These are phyloP conservation scores for Turritis glabra DNA, from an alignment of 345 rosid genomes.

Conservation along the genomic window DNA sequence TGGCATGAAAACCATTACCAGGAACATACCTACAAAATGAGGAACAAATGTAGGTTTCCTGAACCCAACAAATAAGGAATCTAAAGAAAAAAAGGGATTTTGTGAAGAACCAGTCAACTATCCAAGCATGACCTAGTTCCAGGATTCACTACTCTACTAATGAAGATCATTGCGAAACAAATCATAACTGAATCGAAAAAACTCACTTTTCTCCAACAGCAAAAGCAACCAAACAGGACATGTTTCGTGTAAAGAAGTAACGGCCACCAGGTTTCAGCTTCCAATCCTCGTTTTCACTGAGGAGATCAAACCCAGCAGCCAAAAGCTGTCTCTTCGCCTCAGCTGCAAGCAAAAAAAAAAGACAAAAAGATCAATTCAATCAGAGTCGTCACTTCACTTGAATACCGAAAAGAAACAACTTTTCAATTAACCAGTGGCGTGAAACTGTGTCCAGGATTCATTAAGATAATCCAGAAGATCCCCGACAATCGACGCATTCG, in stretches of 20 bases:
- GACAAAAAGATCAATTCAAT: not conserved
- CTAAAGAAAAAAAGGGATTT: not conserved
- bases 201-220: conserved; percentile 90
- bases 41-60: conserved; percentile 14
- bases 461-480: conserved; percentile 80
- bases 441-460: conserved; percentile 96
- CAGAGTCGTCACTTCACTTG: not conserved
- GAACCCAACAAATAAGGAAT: conserved; percentile 14
- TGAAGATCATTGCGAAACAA: too few species aligned
- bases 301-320: conserved; percentile 71
- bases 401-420: not conserved
- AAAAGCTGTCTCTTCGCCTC: conserved; percentile 77
- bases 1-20: conserved; percentile 83
- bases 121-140: not conserved
- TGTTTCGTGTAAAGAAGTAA: conserved; percentile 89
- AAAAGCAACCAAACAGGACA: conserved; percentile 94
- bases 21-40: conserved; percentile 61
- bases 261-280: conserved; percentile 87
- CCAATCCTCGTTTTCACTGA: conserved; percentile 86
- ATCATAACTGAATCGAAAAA: not conserved
- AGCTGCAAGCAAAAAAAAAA: conserved; percentile 46
- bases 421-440: conserved; percentile 63
- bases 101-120: not conserved
- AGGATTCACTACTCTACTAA: not conserved
- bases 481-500: conserved; percentile 52